These are phyloP conservation scores for Candida quercuum DNA, from an alignment of 805 yeast genomes.

Conservation along the genomic window DNA sequence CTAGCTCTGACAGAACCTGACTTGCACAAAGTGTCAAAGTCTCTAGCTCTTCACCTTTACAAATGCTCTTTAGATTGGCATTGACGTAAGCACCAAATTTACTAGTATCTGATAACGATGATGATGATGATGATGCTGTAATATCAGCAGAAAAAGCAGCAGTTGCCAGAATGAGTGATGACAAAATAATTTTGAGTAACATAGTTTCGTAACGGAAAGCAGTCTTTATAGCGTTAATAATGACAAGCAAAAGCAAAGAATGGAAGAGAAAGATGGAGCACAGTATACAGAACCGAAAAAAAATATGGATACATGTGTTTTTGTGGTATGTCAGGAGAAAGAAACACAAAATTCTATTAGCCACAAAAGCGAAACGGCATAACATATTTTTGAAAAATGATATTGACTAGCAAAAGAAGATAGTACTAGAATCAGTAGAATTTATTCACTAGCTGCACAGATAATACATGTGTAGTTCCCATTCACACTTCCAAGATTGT, in stretches of 20 bases:
- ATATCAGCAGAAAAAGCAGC: constrained; percentile 9
- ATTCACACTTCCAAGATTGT: constrained; percentile 35
- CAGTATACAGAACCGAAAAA: no score
- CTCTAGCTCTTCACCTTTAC: constrained; percentile 39
- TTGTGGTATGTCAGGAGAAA: no score
- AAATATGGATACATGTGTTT: no score
- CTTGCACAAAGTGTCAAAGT: constrained; percentile 40
- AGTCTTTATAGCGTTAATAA: no score
- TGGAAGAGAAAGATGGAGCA: no score
- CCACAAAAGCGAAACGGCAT: no score
- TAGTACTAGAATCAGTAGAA: no score
- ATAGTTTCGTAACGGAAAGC: neutral
- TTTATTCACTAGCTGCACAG: constrained; percentile 24
- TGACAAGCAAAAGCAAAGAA: no score
- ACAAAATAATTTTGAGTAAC: neutral
- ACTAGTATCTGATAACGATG: constrained; percentile 16
- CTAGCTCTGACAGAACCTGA: constrained; percentile 39
- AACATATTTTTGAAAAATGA: no score
- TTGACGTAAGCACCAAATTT: constrained; percentile 40
- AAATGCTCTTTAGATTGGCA: constrained; percentile 40
- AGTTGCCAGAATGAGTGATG: neutral
- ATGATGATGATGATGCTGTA: constrained; percentile 16
- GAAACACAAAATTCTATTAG: no score
- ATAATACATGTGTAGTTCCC: constrained; percentile 30
- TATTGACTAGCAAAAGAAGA: no score